These are phyloP conservation scores for Shiraia sp. DNA, from an alignment of 2,329 filamentous ascomycete genomes.

Conservation along the genomic window DNA sequence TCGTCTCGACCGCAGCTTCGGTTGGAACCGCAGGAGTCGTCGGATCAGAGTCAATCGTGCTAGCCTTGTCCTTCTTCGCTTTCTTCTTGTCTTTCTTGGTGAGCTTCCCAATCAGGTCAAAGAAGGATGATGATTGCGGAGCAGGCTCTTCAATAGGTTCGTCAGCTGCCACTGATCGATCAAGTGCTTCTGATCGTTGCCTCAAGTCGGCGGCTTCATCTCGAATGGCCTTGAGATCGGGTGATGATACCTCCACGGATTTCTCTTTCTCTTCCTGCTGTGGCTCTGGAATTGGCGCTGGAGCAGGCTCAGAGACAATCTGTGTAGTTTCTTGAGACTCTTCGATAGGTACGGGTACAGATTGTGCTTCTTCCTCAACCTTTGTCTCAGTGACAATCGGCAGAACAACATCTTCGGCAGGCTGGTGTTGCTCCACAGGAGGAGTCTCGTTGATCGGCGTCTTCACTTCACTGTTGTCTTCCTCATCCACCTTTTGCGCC, in stretches of 20 bases:
- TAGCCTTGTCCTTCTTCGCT: conserved; percentile 23
- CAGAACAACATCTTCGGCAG: neutral
- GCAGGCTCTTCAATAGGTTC: conserved; percentile 15
- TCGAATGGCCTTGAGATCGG: conserved; percentile 27
- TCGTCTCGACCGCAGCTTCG: conserved; percentile 24
- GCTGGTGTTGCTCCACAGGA: conserved; percentile 3
- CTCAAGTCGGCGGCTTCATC: conserved; percentile 33
- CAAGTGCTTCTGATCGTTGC: conserved; percentile 32
- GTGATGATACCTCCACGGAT: conserved; percentile 21
- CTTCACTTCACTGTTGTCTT: conserved; percentile 5
- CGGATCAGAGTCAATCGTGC: conserved; percentile 20
- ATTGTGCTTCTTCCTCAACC: neutral
- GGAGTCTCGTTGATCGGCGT: conserved; percentile 4
- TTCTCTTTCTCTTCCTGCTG: conserved; percentile 1
- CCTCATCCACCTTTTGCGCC: conserved; percentile 8
- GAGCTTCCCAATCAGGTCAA: conserved; percentile 31
- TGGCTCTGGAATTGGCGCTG: conserved; percentile 1
- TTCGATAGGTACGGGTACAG: conserved; percentile 3
- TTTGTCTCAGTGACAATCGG: conserved; percentile 1
- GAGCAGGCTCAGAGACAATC: neutral
- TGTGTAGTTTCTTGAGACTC: neutral
- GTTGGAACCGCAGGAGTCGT: conserved; percentile 29
- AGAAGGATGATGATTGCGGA: conserved; percentile 24
- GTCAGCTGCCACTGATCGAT: conserved; percentile 15
- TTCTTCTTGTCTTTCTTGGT: conserved; percentile 37